Conservation (phyloP, 805 yeast species). For the Yarrowia phangngaensis region DNA sequence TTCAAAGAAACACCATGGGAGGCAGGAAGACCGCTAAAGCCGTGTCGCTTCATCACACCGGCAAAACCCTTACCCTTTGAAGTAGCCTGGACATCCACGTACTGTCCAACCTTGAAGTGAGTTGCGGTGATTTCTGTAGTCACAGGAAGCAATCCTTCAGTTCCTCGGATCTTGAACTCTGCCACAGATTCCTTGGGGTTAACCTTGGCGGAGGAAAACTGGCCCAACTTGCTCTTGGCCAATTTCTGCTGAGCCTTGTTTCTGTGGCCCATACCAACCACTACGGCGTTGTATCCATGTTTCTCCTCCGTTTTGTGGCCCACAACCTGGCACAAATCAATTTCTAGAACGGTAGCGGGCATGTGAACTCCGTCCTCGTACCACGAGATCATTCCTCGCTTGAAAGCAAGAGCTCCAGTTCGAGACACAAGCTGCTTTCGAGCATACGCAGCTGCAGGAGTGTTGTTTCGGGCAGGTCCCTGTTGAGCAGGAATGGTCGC, state of each 20-base stretch:
- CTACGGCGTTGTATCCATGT: slow-evolving; percentile 81
- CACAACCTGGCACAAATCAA: slow-evolving; percentile 83
- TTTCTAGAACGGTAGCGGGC: slow-evolving; percentile 84
- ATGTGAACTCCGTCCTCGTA: slow-evolving; percentile 62
- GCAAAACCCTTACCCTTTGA: slow-evolving; percentile 95
- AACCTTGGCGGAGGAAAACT: slow-evolving; percentile 71
- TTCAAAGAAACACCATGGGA: slow-evolving; percentile 93
- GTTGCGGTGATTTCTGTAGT: slow-evolving; percentile 81
- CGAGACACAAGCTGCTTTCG: slow-evolving; percentile 71
- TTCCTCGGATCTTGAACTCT: slow-evolving; percentile 76
- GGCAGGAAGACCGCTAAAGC: slow-evolving; percentile 83
- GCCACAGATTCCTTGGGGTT: slow-evolving; percentile 73
- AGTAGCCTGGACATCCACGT: slow-evolving; percentile 71
- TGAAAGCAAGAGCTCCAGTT: slow-evolving; percentile 79
- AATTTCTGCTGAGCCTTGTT: slow-evolving; percentile 59
- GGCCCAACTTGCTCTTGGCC: slow-evolving; percentile 64
- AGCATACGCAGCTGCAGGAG: slow-evolving; percentile 63
- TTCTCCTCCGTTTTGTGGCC: slow-evolving; percentile 62
- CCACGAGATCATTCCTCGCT: slow-evolving; percentile 87
- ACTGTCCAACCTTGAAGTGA: slow-evolving; percentile 78
- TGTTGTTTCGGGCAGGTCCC: slow-evolving; percentile 56
- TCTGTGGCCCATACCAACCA: slow-evolving; percentile 68
- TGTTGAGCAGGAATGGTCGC: slow-evolving; percentile 40
- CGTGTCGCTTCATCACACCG: slow-evolving; percentile 96
- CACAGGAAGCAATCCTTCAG: slow-evolving; percentile 60